Base-by-base conservation (phyloP, 2,329 filamentous ascomycete species). In the Diatrype stigma region DNA sequence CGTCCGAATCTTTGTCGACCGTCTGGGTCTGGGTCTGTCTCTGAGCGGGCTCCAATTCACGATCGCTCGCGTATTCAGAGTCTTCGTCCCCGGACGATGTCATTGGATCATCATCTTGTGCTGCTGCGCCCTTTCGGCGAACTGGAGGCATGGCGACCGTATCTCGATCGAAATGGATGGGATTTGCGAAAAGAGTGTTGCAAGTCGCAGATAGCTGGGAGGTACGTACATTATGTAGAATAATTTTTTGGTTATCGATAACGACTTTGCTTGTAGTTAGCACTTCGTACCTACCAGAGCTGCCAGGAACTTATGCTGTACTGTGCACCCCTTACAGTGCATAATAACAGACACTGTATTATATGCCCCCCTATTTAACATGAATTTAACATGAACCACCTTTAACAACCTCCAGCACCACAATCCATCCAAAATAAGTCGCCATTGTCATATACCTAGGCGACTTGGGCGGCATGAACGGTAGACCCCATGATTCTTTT, bases 1-100 rank as follows among this genome's bases (percentile, higher is more conserved):
- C 92, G 48, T 88, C 85, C 14, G 84, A 85, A 66, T 96, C 90
- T 66, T 93, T 94, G 47, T 88, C 85, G 49, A 74, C 55, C 30
- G 55, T 50, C 66, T 68, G 48, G 70, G 58, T 34, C n/a, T n/a
- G n/a, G 6, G 16, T 49, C 55, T 51, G 49, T 47, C 49, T 58
- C 28, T 56, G 60, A 42, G 51, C 51, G 51, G 60, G 50, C 58
- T 56, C 50, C 56, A 60, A 49, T 59, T 65, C 58, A 62, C 68
- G 57, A 50, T 66, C 60, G 58, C 64, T 56, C 48, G 51, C 55
- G 30, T 53, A 53, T 30, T 54, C 58, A 42, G 58, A 57, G 19
- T 63, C 60, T 46, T 64, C 61, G 26, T 64, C 52, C 14, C 65
- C 64, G 30, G 63, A 65, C 2, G 54, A 53, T 1, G 55, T 58